A percentile compares a stretch with the other conserved stretches of the same genome.
These are phyloP conservation scores for Suillus brevipes DNA, from an alignment of 768 basidiomycete genomes.

Conservation along the genomic window DNA sequence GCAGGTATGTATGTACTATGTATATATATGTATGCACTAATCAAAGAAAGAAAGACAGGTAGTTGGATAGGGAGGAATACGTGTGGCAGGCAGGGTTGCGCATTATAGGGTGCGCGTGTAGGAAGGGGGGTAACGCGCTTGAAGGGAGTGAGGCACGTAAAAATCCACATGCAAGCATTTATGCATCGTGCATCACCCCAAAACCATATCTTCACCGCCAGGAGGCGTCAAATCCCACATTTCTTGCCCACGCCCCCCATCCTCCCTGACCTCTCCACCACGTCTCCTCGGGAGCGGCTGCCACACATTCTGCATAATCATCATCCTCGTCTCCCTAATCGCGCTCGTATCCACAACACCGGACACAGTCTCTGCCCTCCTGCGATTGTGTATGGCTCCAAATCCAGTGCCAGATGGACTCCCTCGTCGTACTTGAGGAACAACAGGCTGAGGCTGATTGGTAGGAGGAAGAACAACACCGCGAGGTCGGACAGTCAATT, in stretches of 20 bases:
- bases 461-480: conserved; percentile 29
- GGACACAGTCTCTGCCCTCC: conserved; percentile 36
- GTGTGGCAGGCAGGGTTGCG: not conserved
- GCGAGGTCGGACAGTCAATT: conserved; percentile 26
- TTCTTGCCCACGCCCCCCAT: conserved; percentile 24
- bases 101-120: not conserved
- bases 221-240: conserved; percentile 31
- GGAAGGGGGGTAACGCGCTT: not conserved
- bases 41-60: conserved; percentile 10
- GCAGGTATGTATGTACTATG: conserved; percentile 22
- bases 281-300: not conserved
- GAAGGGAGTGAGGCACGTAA: not conserved
- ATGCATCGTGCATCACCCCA: conserved; percentile 20
- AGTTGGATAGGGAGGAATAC: not conserved
- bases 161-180: not conserved
- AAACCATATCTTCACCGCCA: conserved; percentile 31
- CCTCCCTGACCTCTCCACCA: conserved; percentile 12
- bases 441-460: conserved; percentile 13
- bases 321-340: conserved; percentile 1
- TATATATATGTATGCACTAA: conserved; percentile 18
- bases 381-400: conserved; percentile 23
- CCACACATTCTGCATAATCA: not conserved
- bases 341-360: conserved; percentile 28
- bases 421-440: conserved; percentile 18
- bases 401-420: not conserved